Evolutionary conservation across 352 stramenopile genomes (phyloP).

Genomic region (Phytophthora tentaculata): DNA sequence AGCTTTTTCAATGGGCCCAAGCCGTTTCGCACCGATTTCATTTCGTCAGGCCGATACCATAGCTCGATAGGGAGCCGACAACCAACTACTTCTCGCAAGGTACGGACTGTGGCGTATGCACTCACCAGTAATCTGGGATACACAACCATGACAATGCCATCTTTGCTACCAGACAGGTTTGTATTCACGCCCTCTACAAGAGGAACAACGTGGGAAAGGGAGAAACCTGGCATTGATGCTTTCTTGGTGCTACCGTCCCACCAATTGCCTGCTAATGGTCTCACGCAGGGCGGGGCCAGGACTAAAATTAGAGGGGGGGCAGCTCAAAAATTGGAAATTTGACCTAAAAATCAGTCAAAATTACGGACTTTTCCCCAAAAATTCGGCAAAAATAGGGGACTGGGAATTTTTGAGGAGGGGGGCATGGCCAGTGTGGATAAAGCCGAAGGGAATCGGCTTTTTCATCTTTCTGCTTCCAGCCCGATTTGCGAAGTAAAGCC

Average conservation of each 20-base stretch:
- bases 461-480: not conserved
- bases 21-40: constrained; percentile 15
- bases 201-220: constrained; percentile 20
- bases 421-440: not conserved
- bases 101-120: constrained; percentile 22
- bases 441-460: not conserved
- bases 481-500: not conserved
- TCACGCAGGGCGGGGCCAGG: too few relatives aligned
- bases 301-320: too few relatives aligned
- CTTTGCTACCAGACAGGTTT: constrained; percentile 15
- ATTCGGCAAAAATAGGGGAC: too few relatives aligned
- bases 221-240: constrained; percentile 13
- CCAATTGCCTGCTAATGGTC: too few relatives aligned
- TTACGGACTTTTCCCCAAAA: too few relatives aligned
- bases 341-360: too few relatives aligned
- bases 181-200: constrained; percentile 13
- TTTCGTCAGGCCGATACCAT: constrained; percentile 52
- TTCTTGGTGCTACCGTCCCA: too few relatives aligned
- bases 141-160: constrained; percentile 32
- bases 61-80: constrained; percentile 55
- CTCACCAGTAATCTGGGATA: constrained; percentile 26
- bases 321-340: too few relatives aligned
- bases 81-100: constrained; percentile 19
- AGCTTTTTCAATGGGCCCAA: constrained; percentile 31
- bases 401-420: too few relatives aligned